Evolutionary conservation across 2,329 filamentous ascomycete species (phyloP), one percentile per base, ranked within the genome.

Genomic region (Fusarium marasasianum): DNA sequence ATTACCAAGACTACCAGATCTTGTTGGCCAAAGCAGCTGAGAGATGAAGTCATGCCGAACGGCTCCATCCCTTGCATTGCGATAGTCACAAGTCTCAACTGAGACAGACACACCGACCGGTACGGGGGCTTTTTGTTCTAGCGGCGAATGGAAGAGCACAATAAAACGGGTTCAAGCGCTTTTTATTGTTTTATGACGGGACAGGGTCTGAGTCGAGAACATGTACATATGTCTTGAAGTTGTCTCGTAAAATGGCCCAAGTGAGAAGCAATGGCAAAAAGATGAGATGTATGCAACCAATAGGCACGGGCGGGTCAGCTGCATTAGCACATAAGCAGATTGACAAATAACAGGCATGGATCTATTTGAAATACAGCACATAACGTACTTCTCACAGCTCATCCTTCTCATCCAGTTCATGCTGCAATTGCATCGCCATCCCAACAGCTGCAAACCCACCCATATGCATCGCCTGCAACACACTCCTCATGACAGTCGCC

Each of bases 401-500:
- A 64, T 79, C 79, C 63, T 63, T 73, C 35, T 62, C 77, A 68
- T 79, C 78, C 54, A 79, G 22, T 63, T 82, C 79, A 22, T 29
- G 58, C 67, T 77, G 72, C 55, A 82, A 47, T 63, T 80, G 76
- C 37, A 60, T 59, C 29, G 73, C 76, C 66, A 80, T 71, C 1
- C 81, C 82, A 12, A 55, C 67, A 10, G 71, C 81, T 12, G 75
- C 77, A 40, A 82, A 69, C 2, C 66, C 68, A 1, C 81, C 81
- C 76, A 76, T 80, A 8, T 75, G 43, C 59, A 77, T 63, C 2
- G 82, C 83, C 66, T 77, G 67, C 33, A 78, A 29, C 2, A 78
- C 79, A 9, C 75, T 77, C 73, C 76, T 81, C 55, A 83, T 74
- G 65, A 74, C 67, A 15, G 79, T 79, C 17, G 78, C 80, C 59